These are phyloP conservation scores for Flaveria linearis DNA, from an alignment of 129 eudicot genomes.

Conservation along the genomic window DNA sequence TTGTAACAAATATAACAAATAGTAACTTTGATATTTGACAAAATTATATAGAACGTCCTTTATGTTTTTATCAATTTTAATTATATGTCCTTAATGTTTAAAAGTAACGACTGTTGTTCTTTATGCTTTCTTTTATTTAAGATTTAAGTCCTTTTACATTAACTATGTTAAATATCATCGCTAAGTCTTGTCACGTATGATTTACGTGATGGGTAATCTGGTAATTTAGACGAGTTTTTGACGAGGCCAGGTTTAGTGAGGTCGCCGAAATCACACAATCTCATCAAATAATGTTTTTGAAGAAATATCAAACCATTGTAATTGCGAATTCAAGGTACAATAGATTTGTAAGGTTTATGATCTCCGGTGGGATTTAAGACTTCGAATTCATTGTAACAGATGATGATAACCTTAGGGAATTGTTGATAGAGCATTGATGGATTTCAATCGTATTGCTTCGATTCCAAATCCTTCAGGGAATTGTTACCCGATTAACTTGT, in stretches of 20 bases:
- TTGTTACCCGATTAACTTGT: neutral
- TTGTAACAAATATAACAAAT: too few species aligned
- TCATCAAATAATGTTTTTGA: conserved; percentile 65
- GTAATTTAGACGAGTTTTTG: too few species aligned
- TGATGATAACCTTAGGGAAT: conserved; percentile 62
- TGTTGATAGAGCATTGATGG: conserved; percentile 69
- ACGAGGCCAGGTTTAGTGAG: conserved; percentile 67
- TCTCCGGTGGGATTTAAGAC: conserved; percentile 64
- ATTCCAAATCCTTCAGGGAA: conserved; percentile 57
- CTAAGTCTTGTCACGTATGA: too few species aligned
- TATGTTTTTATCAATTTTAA: too few species aligned
- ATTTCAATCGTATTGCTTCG: conserved; percentile 22
- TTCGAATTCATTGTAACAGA: conserved; percentile 73
- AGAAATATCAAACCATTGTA: conserved; percentile 78
- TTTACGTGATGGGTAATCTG: too few species aligned
- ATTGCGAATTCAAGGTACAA: conserved; percentile 62
- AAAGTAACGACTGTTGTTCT: too few species aligned
- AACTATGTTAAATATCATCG: too few species aligned
- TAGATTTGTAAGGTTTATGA: conserved; percentile 68
- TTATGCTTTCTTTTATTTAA: too few species aligned
- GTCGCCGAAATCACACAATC: conserved; percentile 64
- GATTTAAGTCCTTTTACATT: neutral
- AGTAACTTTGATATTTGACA: too few species aligned
- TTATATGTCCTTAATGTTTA: too few species aligned
- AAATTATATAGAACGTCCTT: too few species aligned